Conservation (phyloP, 1,284 basidiomycete genomes). For the Tilletia caries region DNA sequence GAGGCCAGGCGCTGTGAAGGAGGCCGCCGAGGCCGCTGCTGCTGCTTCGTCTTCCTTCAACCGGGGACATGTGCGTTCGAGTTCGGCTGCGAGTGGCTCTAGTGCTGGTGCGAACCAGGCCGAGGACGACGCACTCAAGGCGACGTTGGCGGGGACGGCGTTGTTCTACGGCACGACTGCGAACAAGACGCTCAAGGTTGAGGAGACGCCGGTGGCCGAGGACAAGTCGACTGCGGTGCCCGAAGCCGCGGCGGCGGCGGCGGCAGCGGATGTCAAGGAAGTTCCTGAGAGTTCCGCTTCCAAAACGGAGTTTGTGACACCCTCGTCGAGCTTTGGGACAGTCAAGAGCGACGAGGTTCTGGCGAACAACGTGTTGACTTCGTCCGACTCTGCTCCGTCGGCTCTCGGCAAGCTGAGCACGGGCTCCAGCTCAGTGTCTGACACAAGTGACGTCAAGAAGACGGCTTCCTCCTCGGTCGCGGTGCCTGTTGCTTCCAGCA, state of each 20-base stretch:
- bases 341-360: not conserved
- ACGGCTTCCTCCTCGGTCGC: not conserved
- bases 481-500: not conserved
- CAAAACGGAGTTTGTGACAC: not conserved
- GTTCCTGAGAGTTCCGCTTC: not conserved
- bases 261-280: not conserved
- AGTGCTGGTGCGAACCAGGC: not conserved
- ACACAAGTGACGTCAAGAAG: not conserved
- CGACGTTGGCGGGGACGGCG: not conserved
- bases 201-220: not conserved
- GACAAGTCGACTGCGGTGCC: not conserved
- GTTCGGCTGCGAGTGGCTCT: not conserved
- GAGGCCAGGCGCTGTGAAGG: not conserved
- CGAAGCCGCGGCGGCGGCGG: not conserved
- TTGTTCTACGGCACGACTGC: conserved; percentile 4
- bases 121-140: not conserved
- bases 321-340: not conserved
- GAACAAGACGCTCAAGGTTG: not conserved
- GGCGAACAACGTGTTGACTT: not conserved
- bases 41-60: not conserved
- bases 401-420: conserved; percentile 3
- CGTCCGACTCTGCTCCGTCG: conserved; percentile 6
- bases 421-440: not conserved
- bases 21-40: not conserved
- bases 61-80: not conserved